Evolutionary conservation across 2,329 filamentous ascomycete species (phyloP), one percentile per base, ranked within the genome.

Genomic region (Curvularia lunata): DNA sequence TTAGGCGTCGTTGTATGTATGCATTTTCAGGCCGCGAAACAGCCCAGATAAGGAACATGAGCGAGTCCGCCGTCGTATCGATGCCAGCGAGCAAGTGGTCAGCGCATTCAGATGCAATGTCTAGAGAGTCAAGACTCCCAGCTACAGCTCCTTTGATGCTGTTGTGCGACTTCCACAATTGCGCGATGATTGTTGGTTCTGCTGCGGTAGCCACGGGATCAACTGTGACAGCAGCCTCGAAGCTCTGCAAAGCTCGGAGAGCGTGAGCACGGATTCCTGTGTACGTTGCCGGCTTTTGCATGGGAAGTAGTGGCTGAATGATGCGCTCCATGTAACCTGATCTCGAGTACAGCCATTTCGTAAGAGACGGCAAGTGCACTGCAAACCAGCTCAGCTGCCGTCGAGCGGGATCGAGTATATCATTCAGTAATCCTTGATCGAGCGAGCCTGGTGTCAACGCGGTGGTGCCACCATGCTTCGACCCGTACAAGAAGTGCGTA

Each of bases 81-180:
- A 84, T 82, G 13, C 54, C 83, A 0, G 82, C 83, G 0, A 82
- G 73, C 10, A 85, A 75, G 56, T 85, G 83, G 52, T 85, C 83
- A 0, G 82, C 82, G 16, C 76, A 79, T 66, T 85, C 83, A 0
- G 82, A 82, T 0, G 83, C 83, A 38, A 83, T 80, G 19, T 84
- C 80, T 9, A 83, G 62, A 34, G 34, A 38, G 34, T 38, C 34
- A 16, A 38, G 34, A 38, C 34, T 18, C 34, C 34, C 16, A 38
- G 34, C 34, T 38, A 18, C 34, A 38, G 34, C 34, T 38, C 5
- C 34, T 38, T 38, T 38, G 34, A 38, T 38, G 34, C 34, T 38
- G 16, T 18, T 18, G 34, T 38, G 34, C 34, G 34, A 38, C 34
- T 38, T 38, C 34, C 34, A 38, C 34, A 38, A 38, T 38, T 38